These are phyloP conservation scores for Dipteronia sinensis DNA, from an alignment of 345 rosid species.

Conservation along the genomic window DNA sequence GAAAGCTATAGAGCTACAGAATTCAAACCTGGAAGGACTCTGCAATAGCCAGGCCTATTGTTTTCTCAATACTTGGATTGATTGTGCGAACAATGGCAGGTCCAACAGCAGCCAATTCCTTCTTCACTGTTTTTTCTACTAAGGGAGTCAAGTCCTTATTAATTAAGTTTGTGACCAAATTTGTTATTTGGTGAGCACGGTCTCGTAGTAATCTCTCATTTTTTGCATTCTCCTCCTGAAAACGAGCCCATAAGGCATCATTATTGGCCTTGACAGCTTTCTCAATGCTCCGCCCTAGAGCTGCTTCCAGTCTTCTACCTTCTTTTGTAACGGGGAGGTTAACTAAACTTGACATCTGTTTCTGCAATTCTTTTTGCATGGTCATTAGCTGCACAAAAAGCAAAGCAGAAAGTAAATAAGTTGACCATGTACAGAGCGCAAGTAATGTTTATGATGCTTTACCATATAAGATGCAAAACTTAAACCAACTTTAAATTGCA, in stretches of 20 bases:
- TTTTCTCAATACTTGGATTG: constrained; percentile 69
- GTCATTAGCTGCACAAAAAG: constrained; percentile 52
- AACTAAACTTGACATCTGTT: constrained; percentile 65
- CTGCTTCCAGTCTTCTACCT: constrained; percentile 74
- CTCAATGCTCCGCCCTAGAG: constrained; percentile 71
- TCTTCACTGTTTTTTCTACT: constrained; percentile 72
- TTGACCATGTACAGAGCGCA: not conserved
- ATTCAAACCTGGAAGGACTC: constrained; percentile 87
- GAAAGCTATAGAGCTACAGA: constrained; percentile 20
- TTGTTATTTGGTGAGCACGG: constrained; percentile 59
- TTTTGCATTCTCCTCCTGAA: constrained; percentile 72
- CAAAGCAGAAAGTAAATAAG: constrained; percentile 2
- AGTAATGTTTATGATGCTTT: not conserved
- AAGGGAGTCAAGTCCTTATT: constrained; percentile 61
- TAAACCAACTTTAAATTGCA: not conserved
- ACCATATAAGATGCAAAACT: not conserved
- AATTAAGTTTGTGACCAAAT: constrained; percentile 49
- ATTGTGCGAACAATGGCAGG: constrained; percentile 53
- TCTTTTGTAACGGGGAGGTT: constrained; percentile 61
- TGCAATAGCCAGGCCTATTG: constrained; percentile 56
- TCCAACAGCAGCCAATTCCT: constrained; percentile 61
- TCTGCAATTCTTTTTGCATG: constrained; percentile 80
- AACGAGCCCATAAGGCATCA: constrained; percentile 81
- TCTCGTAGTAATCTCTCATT: constrained; percentile 66
- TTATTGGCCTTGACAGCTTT: constrained; percentile 67